A percentile compares a stretch with the other conserved stretches of the same genome.
These are phyloP conservation scores for Lophiotrema nucula DNA, from an alignment of 495 filamentous ascomycete species.

Conservation along the genomic window DNA sequence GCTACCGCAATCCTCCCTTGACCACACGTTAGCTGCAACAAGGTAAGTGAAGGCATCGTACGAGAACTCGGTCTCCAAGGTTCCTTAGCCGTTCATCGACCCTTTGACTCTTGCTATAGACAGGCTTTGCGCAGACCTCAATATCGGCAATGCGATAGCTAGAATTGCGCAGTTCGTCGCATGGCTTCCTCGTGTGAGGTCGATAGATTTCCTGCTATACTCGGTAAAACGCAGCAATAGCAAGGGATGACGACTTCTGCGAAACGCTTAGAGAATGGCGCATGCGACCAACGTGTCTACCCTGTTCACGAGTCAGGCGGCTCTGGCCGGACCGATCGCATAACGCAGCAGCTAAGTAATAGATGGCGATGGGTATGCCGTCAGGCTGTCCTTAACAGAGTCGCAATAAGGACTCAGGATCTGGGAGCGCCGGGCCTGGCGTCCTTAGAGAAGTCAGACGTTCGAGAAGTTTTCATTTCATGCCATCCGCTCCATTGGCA, in stretches of 20 bases:
- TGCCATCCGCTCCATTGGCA: slow-evolving; percentile 11
- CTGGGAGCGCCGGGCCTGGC: slow-evolving; percentile 25
- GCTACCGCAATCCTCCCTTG: not conserved
- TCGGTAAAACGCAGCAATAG: slow-evolving; percentile 24
- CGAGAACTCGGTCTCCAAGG: not conserved
- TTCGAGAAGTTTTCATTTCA: slow-evolving; percentile 32
- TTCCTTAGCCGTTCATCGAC: not conserved
- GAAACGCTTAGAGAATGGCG: slow-evolving; percentile 24
- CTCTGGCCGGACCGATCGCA: slow-evolving; percentile 23
- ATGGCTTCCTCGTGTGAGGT: not conserved
- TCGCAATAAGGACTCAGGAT: slow-evolving; percentile 12
- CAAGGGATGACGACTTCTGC: slow-evolving; percentile 17
- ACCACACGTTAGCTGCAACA: not conserved
- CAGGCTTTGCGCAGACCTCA: slow-evolving; percentile 13
- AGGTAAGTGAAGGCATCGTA: not conserved
- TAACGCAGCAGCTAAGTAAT: slow-evolving; percentile 16
- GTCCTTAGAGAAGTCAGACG: slow-evolving; percentile 25
- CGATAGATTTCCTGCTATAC: slow-evolving; percentile 18
- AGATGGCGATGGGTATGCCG: slow-evolving; percentile 3
- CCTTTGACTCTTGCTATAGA: slow-evolving; percentile 15
- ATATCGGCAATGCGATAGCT: not conserved
- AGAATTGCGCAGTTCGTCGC: not conserved
- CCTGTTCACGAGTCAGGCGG: slow-evolving; percentile 31
- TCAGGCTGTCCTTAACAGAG: slow-evolving; percentile 21
- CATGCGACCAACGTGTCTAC: slow-evolving; percentile 17